These are phyloP conservation scores for Neonectria faginata DNA, from an alignment of 2,329 filamentous ascomycete genomes.

Conservation along the genomic window DNA sequence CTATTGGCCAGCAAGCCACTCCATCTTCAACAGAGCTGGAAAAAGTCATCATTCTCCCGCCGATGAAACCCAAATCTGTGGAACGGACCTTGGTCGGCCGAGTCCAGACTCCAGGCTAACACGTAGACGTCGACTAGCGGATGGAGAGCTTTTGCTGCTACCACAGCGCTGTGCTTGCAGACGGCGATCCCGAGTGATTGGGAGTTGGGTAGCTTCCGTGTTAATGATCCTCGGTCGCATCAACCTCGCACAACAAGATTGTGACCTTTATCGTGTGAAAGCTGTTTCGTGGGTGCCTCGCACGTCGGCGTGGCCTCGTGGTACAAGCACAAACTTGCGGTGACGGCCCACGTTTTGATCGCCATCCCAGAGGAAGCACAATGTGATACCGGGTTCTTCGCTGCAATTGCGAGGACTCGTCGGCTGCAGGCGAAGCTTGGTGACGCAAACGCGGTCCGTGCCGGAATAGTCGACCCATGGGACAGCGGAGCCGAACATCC, in stretches of 20 bases:
- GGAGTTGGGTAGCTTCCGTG: neutral
- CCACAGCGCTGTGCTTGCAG: neutral
- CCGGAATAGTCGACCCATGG: neutral
- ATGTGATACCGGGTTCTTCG: constrained; percentile 3
- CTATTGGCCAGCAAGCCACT: neutral
- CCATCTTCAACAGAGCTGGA: neutral
- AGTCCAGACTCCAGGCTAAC: constrained; percentile 1
- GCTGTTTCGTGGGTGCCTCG: neutral
- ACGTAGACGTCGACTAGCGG: neutral
- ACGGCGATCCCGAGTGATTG: constrained; percentile 4
- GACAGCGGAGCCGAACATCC: neutral
- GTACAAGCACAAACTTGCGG: neutral
- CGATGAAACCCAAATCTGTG: constrained; percentile 42
- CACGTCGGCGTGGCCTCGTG: neutral
- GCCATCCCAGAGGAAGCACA: neutral
- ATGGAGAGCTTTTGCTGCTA: neutral
- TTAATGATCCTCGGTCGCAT: neutral
- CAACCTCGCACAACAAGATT: neutral
- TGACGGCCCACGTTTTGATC: constrained; percentile 10
- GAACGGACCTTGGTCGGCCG: constrained; percentile 26
- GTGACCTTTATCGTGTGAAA: neutral
- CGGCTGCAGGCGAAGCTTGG: neutral
- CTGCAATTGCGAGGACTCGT: constrained; percentile 1
- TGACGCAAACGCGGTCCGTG: constrained; percentile 13
- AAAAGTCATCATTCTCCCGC: constrained; percentile 23